A percentile compares a stretch with the other conserved stretches of the same genome.
These are phyloP conservation scores for Coccomyxa subellipsoidea DNA, from an alignment of 163 green algal species.

Conservation along the genomic window DNA sequence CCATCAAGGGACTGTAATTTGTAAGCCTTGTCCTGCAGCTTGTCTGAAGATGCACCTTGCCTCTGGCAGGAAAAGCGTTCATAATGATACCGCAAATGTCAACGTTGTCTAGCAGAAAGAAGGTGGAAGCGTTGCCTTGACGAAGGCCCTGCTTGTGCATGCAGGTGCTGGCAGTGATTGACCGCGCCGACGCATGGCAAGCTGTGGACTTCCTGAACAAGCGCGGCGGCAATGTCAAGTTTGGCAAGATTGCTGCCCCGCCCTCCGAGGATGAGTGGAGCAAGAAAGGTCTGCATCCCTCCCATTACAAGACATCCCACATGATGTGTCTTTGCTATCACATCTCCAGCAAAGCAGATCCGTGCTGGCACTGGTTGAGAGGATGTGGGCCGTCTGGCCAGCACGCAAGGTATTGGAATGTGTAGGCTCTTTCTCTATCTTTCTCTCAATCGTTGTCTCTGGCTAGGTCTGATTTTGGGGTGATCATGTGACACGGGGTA, in stretches of 20 bases:
- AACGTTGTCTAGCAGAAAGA: neutral
- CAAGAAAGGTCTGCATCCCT: neutral
- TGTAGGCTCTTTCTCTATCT: no score
- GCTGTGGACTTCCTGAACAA: conserved; percentile 9
- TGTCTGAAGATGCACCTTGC: neutral
- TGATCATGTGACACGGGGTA: neutral
- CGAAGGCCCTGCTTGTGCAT: neutral
- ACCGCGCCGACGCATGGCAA: neutral
- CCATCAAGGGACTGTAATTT: no score
- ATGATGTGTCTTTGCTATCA: neutral
- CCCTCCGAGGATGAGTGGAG: neutral
- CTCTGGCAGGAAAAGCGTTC: no score
- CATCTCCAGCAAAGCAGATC: neutral
- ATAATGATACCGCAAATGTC: neutral
- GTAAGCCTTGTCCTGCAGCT: no score
- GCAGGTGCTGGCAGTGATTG: neutral
- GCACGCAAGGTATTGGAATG: no score
- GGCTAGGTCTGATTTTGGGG: neutral
- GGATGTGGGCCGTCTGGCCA: no score
- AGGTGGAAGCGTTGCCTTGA: neutral
- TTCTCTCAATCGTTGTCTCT: no score
- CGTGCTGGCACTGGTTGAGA: no score
- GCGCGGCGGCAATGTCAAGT: neutral
- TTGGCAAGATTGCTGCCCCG: neutral
- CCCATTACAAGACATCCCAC: neutral